A percentile compares a stretch with the other conserved stretches of the same genome.
phyloP scores from a whole-genome alignment of 1,284 basidiomycete species.

The Apiotrichum gamsii region DNA sequence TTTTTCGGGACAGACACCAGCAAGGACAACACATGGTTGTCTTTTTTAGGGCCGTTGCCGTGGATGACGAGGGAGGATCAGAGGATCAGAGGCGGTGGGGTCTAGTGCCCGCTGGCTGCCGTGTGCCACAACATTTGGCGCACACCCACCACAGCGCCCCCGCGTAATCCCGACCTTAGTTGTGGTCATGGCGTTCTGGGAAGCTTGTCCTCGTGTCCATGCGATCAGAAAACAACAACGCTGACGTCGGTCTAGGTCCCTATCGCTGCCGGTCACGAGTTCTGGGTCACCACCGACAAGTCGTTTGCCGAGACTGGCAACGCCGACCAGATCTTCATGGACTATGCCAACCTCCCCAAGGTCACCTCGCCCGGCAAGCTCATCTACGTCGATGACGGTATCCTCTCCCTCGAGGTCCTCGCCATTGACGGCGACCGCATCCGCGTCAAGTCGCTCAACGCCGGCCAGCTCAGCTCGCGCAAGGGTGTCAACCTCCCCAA shows the following conservation, averaged over 20 bases:
- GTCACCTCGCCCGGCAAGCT: conserved; percentile 92
- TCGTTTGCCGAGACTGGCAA: conserved; percentile 74
- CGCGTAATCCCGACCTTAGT: background rate
- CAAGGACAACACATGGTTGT: too few relatives aligned
- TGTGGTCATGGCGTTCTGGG: conserved; percentile 4
- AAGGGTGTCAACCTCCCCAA: conserved; percentile 99
- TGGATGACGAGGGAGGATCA: too few relatives aligned
- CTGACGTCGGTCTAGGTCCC: conserved; percentile 62
- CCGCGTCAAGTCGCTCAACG: conserved; percentile 85
- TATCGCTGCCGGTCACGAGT: conserved; percentile 88
- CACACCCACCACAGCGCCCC: too few relatives aligned
- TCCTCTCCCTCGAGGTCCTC: conserved; percentile 88
- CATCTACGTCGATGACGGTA: conserved; percentile 96
- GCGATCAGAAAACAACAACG: too few relatives aligned
- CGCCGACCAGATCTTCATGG: conserved; percentile 78
- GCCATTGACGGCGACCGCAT: conserved; percentile 73
- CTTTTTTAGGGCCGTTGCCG: too few relatives aligned
- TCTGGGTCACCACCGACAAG: conserved; percentile 80
- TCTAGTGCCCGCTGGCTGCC: too few relatives aligned
- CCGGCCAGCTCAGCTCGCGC: conserved; percentile 85
- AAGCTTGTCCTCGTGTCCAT: too few relatives aligned
- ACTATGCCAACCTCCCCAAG: conserved; percentile 89
- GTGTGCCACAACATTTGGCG: too few relatives aligned
- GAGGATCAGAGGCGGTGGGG: too few relatives aligned
- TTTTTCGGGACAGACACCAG: too few relatives aligned